Evolutionary conservation across 441 rosid genomes (phyloP), one percentile per base, ranked within the genome.

Genomic region (Erysimum cheiri): DNA sequence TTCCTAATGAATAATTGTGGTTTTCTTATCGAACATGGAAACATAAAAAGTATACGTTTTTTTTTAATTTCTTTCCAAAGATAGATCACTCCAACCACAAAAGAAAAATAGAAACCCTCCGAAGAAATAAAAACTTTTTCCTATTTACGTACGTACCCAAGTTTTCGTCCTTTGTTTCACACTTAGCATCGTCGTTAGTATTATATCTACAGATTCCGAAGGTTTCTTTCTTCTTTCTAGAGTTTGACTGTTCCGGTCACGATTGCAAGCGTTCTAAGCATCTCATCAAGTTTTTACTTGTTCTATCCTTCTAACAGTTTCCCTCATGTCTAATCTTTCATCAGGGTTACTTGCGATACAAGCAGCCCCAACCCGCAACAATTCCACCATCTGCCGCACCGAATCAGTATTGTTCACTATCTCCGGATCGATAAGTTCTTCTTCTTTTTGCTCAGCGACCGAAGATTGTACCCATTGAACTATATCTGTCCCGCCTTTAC

Each of bases 361-460:
- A 40, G 85, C 67, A 28, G 78, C 86, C 50, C 94, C 98, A 4
- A 89, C 76, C 37, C 66, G 80, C 36, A 93, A 75, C 29, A 93
- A 67, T 44, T 70, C 54, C 61, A 84, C 40, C 87, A 90, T 93
- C 58, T 81, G 80, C 0, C 61, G 62, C 5, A 76, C 14, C 4
- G 88, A 79, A 14, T 72, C 60, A 9, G 75, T 7, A 48, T 72
- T 44, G 59, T 55, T 60, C 2, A 78, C 71, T 24, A 93, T 81
- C 73, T 89, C 96, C 0, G 94, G 98, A 79, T 93, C 95, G 14
- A 93, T 79, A 60, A 88, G 61, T 46, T 93, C 97, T 32, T 71
- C 73, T 68, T 80, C 88, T 80, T 75, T 80, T 5, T 84, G 62
- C 53, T 87, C 81, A 0, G 78, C 56, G 5, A 83, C 72, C 4